A percentile compares a stretch with the other conserved stretches of the same genome.
phyloP scores from a whole-genome alignment of 495 filamentous ascomycete species.

The Penicillium daleae region DNA sequence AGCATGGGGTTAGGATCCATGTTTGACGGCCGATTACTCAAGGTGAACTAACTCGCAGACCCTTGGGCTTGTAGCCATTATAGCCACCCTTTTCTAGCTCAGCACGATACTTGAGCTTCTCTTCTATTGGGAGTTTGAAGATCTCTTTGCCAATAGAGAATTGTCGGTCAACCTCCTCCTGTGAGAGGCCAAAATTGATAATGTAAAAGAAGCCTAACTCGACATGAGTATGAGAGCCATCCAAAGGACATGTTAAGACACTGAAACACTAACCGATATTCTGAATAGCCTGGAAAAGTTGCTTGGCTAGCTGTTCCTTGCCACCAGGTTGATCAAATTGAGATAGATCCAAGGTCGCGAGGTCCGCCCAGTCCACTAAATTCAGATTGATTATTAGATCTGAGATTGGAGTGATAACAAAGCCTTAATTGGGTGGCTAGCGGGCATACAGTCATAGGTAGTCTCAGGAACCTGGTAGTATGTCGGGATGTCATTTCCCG shows the following conservation, averaged over 20 bases:
- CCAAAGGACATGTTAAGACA: too few relatives aligned
- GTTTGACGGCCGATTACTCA: background rate
- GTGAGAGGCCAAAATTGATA: slow-evolving; percentile 49
- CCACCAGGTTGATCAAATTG: slow-evolving; percentile 52
- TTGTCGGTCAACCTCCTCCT: slow-evolving; percentile 55
- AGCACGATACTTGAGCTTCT: slow-evolving; percentile 52
- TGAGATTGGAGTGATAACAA: background rate
- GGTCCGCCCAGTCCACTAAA: slow-evolving; percentile 52
- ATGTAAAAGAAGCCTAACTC: slow-evolving; percentile 53
- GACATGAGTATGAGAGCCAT: background rate
- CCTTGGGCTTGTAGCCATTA: slow-evolving; percentile 38
- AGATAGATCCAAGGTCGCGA: slow-evolving; percentile 55
- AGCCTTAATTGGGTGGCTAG: background rate
- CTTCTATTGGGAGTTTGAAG: slow-evolving; percentile 53
- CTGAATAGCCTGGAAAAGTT: slow-evolving; percentile 49
- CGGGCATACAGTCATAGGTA: slow-evolving; percentile 37
- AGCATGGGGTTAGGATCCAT: background rate
- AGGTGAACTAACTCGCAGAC: slow-evolving; percentile 10
- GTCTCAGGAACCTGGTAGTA: slow-evolving; percentile 45
- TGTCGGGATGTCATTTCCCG: slow-evolving; percentile 28
- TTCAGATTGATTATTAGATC: background rate
- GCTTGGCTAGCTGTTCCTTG: slow-evolving; percentile 52
- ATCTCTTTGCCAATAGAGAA: slow-evolving; percentile 54
- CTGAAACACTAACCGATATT: slow-evolving; percentile 13
- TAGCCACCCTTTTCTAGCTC: slow-evolving; percentile 52